Base-by-base conservation (phyloP, 371 early-diverging fungal genomes). In the Batkoa obscura region DNA sequence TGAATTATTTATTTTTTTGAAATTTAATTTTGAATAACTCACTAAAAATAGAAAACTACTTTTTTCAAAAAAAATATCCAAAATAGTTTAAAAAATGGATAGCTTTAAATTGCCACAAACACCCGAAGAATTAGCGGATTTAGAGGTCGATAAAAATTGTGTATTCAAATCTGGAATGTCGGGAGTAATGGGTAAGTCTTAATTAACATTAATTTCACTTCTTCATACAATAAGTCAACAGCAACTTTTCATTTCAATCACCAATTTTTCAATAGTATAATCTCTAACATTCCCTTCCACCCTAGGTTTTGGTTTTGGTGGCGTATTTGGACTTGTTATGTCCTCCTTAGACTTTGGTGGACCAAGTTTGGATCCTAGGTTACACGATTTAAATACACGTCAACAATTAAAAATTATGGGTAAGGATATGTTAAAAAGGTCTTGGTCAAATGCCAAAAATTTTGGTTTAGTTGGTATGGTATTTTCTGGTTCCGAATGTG, bases 381-480 rank as follows among this genome's bases (percentile, higher is more conserved):
- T 78, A n/a, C 68, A 69, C 50, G 78, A 87, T 42, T 70, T 79
- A 59, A 74, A 80, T 23, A 81, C 83, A 13, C 72, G 66, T 59
- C 73, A 86, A 62, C 92, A 94, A 69, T 69, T 92, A 59, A 81
- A 76, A 59, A 68, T 76, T 41, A 88, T 86, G 53, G 62, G 83
- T 42, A 82, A 79, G 67, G 94, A 96, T 62, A 96, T 94, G 95
- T 84, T 79, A 4, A 69, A 66, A 37, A 73, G 83, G 59, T 80
- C 84, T 2, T 75, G 70, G 50, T 78, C 83, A 2, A 78, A 82
- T 52, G 95, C 93, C n/a, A 94, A 91, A 66, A 88, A 85, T 68
- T 93, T 96, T 74, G 94, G 86, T 37, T 67, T 83, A 8, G 86
- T 96, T 30, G 95, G 88, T 32, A 87, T 89, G 35, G 79, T 94